Evolutionary conservation across 2,329 filamentous ascomycete species (phyloP).

Genomic region (Alternaria solani): DNA sequence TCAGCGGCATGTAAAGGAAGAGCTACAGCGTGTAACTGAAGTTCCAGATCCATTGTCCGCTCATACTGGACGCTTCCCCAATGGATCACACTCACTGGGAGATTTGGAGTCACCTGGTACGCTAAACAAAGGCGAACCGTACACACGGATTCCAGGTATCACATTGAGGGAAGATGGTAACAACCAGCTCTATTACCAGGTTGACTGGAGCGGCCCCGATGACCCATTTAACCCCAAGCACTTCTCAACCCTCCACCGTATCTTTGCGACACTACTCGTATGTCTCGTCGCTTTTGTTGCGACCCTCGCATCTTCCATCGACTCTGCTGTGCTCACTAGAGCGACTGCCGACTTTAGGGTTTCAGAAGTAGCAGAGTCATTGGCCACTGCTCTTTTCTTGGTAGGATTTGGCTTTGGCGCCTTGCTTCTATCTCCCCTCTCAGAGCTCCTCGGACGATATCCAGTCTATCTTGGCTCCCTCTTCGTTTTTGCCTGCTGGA

Average conservation of each 20-base stretch:
- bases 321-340: conserved; percentile 58
- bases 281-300: conserved; percentile 59
- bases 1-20: conserved; percentile 4
- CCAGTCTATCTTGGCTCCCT: conserved; percentile 50
- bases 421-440: conserved; percentile 55
- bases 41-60: background rate
- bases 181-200: conserved; percentile 11
- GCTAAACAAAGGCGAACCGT: conserved; percentile 5
- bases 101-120: background rate
- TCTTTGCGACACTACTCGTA: conserved; percentile 12
- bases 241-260: conserved; percentile 11
- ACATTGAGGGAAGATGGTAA: conserved; percentile 11
- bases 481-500: conserved; percentile 42
- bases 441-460: conserved; percentile 54
- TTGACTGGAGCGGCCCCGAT: conserved; percentile 10
- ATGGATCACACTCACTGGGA: background rate
- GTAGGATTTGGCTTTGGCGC: conserved; percentile 58
- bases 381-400: conserved; percentile 59
- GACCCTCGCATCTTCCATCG: conserved; percentile 62
- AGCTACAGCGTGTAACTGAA: conserved; percentile 9
- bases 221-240: conserved; percentile 12
- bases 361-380: conserved; percentile 53
- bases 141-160: conserved; percentile 9
- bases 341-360: conserved; percentile 60
- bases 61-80: background rate